These are phyloP conservation scores for Pythium pectinolyticum DNA, from an alignment of 352 stramenopile species.

Conservation along the genomic window DNA sequence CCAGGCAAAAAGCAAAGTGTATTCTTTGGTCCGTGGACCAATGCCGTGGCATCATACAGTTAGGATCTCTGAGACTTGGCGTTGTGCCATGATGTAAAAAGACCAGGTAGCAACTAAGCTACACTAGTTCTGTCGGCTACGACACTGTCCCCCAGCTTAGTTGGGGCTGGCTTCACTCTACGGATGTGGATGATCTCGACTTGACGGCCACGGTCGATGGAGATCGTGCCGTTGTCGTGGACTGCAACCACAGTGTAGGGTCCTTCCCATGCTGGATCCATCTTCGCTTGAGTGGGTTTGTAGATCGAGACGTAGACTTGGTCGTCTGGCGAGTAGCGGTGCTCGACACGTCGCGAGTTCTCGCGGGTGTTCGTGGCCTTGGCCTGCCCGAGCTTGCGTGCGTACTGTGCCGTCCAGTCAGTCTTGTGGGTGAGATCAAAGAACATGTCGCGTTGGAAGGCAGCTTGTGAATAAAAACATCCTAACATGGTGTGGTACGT, in stretches of 20 bases:
- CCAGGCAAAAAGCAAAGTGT: too few relatives aligned
- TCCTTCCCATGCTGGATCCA: not conserved
- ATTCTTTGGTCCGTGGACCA: too few relatives aligned
- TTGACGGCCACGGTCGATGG: not conserved
- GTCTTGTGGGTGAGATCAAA: not conserved
- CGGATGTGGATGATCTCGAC: not conserved
- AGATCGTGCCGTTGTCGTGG: not conserved
- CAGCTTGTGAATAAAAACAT: not conserved
- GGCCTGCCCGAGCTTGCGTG: slow-evolving; percentile 1
- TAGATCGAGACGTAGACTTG: not conserved
- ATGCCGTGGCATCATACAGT: too few relatives aligned
- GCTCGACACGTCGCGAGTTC: not conserved
- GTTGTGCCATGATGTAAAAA: too few relatives aligned
- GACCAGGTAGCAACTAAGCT: too few relatives aligned
- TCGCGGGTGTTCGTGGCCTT: not conserved
- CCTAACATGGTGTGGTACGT: not conserved
- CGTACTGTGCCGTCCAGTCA: slow-evolving; percentile 1
- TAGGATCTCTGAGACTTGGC: too few relatives aligned
- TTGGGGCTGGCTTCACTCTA: too few relatives aligned
- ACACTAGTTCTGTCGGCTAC: too few relatives aligned
- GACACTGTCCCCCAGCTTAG: too few relatives aligned
- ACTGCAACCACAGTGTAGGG: not conserved
- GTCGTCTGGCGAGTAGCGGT: not conserved
- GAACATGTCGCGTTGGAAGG: slow-evolving; percentile 14
- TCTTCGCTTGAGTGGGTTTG: not conserved